Evolutionary conservation across 1,284 basidiomycete species (phyloP), one percentile per base, ranked within the genome.

Genomic region (Kalmanozyma brasiliensis): DNA sequence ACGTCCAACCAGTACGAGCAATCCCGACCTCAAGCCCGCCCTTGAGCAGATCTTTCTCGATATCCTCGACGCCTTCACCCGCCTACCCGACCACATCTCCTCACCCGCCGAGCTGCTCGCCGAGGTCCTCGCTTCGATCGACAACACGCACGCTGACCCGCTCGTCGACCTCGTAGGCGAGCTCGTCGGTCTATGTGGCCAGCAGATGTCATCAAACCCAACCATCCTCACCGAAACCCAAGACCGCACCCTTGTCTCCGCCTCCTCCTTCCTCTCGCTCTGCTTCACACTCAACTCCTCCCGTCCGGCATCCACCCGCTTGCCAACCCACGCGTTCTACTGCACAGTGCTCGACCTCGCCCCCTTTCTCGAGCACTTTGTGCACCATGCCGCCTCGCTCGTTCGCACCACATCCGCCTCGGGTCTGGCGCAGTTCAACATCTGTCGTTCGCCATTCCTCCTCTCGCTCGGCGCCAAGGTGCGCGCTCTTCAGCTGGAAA

Each of bases 391-490:
- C 14, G 60, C 49, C 9, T 42, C 62, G 7, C 37, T 45, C 13
- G 45, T 48, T 2, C 49, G 48, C 10, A 14, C 46, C 2, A 5
- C 37, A 0, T 16, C 24, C 0, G 14, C 26, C 1, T n/a, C 14
- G 8, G 37, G 45, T 8, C 24, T 68, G 52, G 65, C 65, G 17
- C 42, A 43, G 30, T 66, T 62, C 51, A 71, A 71, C 45, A 37
- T 73, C 7, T 63, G 57, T 14, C 40, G 41, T 2, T 52, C 19
- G 3, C 58, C 75, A 1, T 77, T 55, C 20, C 40, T 69, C 10
- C 64, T 77, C 17, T 68, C 53, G 5, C 56, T 74, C 13, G 70
- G 69, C 1, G 69, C 69, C 23, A 77, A 77, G 38, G 61, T 64
- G 20, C 53, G 73, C 4, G 59, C 74, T 16, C 32, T 74, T 6